Evolutionary conservation across 306 rosid species (phyloP).

Genomic region (Fragaria iinumae): DNA sequence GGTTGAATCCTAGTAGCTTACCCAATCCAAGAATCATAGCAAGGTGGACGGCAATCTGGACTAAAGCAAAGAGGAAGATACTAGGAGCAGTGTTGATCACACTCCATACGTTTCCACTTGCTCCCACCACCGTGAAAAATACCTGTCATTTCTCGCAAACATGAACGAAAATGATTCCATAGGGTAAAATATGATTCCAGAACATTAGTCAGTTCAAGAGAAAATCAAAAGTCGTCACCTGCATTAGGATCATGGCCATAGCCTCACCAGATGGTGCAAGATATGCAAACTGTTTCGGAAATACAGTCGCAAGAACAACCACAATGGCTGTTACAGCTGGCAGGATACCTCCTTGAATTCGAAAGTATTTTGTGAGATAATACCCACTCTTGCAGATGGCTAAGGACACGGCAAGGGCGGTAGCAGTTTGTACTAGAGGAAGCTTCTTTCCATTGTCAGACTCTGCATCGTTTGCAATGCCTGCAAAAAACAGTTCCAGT

Average conservation of each 20-base stretch:
- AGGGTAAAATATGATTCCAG: neutral
- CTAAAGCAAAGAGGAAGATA: slow-evolving; percentile 35
- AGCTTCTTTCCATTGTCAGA: slow-evolving; percentile 29
- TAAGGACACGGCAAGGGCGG: slow-evolving; percentile 41
- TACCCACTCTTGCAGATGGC: slow-evolving; percentile 49
- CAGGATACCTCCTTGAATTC: slow-evolving; percentile 47
- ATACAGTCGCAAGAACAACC: slow-evolving; percentile 40
- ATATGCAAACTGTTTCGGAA: slow-evolving; percentile 38
- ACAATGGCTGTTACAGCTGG: slow-evolving; percentile 47
- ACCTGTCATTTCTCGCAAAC: slow-evolving; percentile 26
- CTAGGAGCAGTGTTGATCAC: slow-evolving; percentile 51
- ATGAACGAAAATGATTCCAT: neutral
- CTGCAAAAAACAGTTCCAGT: slow-evolving; percentile 18
- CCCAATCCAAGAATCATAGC: slow-evolving; percentile 47
- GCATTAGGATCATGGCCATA: slow-evolving; percentile 50
- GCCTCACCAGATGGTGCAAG: slow-evolving; percentile 55
- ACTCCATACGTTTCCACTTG: slow-evolving; percentile 43
- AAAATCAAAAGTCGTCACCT: slow-evolving; percentile 19
- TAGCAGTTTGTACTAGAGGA: slow-evolving; percentile 41
- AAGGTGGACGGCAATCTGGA: slow-evolving; percentile 45
- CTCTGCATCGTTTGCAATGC: slow-evolving; percentile 18
- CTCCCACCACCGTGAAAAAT: slow-evolving; percentile 53
- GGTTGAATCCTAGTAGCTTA: slow-evolving; percentile 40
- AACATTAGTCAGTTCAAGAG: neutral
- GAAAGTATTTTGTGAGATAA: slow-evolving; percentile 34